phyloP scores from a whole-genome alignment of 139 green algal genomes.

The Chlorella sp. region DNA sequence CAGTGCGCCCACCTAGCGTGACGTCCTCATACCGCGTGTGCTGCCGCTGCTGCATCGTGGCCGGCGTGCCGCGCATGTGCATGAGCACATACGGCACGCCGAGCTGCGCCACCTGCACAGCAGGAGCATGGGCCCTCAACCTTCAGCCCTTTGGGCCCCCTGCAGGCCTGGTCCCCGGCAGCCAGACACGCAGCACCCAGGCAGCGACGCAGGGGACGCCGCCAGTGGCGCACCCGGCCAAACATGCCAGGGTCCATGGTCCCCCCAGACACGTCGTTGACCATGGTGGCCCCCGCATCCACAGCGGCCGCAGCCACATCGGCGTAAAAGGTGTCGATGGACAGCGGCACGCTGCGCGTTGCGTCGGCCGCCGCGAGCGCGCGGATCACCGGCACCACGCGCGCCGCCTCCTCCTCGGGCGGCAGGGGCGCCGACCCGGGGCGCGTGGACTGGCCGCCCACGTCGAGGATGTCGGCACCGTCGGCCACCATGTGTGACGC shows the following conservation, averaged over 20 bases:
- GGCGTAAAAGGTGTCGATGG: conserved; percentile 93
- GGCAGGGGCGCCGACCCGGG: conserved; percentile 67
- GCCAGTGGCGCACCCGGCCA: conserved; percentile 38
- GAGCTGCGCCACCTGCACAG: conserved; percentile 67
- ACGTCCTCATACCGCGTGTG: conserved; percentile 70
- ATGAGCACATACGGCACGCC: conserved; percentile 93
- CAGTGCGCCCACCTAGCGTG: too few species aligned
- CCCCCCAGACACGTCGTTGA: conserved; percentile 97
- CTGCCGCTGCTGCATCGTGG: conserved; percentile 70
- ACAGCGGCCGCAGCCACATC: conserved; percentile 76
- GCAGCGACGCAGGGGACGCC: too few species aligned
- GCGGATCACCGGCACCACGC: conserved; percentile 85
- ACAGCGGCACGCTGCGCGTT: conserved; percentile 61
- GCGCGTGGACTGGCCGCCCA: conserved; percentile 95
- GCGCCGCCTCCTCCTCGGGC: conserved; percentile 69
- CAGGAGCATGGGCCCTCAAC: neutral
- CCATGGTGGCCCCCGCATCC: conserved; percentile 81
- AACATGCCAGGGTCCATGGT: conserved; percentile 78
- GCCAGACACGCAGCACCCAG: neutral
- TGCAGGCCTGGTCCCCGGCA: neutral
- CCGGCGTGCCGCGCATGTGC: conserved; percentile 92
- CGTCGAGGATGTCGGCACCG: conserved; percentile 88
- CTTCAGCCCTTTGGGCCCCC: too few species aligned
- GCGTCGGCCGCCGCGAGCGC: conserved; percentile 37
- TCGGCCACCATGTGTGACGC: conserved; percentile 72